Evolutionary conservation across 2,329 filamentous ascomycete species (phyloP).

Genomic region (Pyricularia sp.): DNA sequence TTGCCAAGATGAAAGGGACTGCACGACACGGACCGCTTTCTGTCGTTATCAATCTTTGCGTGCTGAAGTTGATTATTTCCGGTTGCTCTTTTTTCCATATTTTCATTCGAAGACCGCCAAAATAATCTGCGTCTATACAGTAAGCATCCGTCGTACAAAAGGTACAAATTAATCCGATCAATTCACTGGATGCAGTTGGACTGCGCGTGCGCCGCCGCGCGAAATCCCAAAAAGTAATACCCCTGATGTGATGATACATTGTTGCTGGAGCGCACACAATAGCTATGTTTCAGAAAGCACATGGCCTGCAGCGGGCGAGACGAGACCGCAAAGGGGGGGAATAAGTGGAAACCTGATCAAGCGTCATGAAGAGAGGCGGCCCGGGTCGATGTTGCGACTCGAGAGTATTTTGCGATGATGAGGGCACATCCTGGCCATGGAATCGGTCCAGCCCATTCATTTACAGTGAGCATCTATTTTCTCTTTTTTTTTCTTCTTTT

Average conservation of each 20-base stretch:
- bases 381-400: neutral
- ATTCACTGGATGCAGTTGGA: neutral
- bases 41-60: neutral
- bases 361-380: neutral
- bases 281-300: neutral
- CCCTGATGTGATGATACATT: neutral
- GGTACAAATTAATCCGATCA: neutral
- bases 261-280: neutral
- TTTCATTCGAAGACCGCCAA: neutral
- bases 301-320: neutral
- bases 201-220: neutral
- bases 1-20: neutral
- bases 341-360: neutral
- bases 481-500: neutral
- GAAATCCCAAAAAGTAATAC: neutral
- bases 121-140: neutral
- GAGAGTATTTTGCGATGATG: neutral
- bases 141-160: neutral
- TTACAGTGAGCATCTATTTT: neutral
- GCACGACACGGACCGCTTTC: neutral
- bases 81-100: neutral
- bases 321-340: neutral
- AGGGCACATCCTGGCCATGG: neutral
- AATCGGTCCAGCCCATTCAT: neutral
- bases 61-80: neutral